A percentile compares a stretch with the other conserved stretches of the same genome.
phyloP scores from a whole-genome alignment of 352 stramenopile genomes.

The Pythium coloratum region DNA sequence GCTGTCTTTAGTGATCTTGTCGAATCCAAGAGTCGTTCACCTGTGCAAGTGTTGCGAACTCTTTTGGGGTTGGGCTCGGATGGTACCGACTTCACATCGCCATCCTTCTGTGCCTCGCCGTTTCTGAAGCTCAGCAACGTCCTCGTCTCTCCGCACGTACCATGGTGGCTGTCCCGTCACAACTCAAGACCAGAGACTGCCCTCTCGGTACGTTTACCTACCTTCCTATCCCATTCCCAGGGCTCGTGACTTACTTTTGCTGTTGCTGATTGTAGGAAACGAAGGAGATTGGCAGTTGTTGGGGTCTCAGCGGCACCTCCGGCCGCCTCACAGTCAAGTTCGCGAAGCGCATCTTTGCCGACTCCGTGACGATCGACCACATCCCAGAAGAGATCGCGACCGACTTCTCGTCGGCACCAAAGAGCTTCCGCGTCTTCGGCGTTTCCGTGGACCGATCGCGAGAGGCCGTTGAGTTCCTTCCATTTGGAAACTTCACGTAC shows the following conservation, averaged over 20 bases:
- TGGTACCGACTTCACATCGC: constrained; percentile 57
- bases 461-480: constrained; percentile 48
- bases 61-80: constrained; percentile 28
- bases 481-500: constrained; percentile 81
- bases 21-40: constrained; percentile 33
- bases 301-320: constrained; percentile 51
- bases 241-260: background rate
- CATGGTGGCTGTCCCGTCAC: constrained; percentile 77
- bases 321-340: constrained; percentile 82
- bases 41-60: constrained; percentile 32
- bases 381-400: constrained; percentile 67
- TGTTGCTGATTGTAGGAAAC: constrained; percentile 52
- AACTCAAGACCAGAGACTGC: constrained; percentile 77
- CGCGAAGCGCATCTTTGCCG: constrained; percentile 54
- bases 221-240: background rate
- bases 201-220: constrained; percentile 53
- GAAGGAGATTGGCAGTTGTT: constrained; percentile 85
- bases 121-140: constrained; percentile 38
- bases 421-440: constrained; percentile 64
- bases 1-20: constrained; percentile 53
- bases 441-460: constrained; percentile 41
- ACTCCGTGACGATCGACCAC: constrained; percentile 79
- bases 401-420: constrained; percentile 70
- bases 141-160: constrained; percentile 35
- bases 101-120: constrained; percentile 37